Conservation (phyloP, 257 asterid species). For the Sherardia arvensis region DNA sequence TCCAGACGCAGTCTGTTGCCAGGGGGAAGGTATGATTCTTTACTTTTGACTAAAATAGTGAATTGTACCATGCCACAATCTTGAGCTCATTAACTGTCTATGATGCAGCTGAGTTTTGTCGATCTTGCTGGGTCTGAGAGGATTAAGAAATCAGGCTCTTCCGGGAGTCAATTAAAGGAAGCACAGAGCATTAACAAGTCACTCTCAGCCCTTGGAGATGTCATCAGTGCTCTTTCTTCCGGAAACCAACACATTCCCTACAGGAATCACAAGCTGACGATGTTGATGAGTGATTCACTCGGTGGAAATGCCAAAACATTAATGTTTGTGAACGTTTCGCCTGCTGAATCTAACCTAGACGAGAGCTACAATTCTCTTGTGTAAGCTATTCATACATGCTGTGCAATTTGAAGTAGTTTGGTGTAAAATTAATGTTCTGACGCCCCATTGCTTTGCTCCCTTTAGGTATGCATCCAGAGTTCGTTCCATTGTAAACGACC, state of each 20-base stretch:
- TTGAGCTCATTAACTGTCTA: background rate
- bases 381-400: constrained; percentile 28
- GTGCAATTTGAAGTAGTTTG: background rate
- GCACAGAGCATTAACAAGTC: constrained; percentile 97
- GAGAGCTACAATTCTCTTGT: constrained; percentile 87
- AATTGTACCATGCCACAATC: background rate
- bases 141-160: constrained; percentile 86
- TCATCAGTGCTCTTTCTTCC: constrained; percentile 80
- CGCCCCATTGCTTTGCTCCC: background rate
- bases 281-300: constrained; percentile 96
- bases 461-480: constrained; percentile 91
- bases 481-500: constrained; percentile 80
- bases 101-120: constrained; percentile 81
- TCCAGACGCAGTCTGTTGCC: constrained; percentile 85
- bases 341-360: constrained; percentile 87
- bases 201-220: constrained; percentile 96
- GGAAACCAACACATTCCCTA: constrained; percentile 89
- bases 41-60: background rate
- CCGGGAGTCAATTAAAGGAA: constrained; percentile 81
- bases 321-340: constrained; percentile 91
- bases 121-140: constrained; percentile 99
- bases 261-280: constrained; percentile 91
- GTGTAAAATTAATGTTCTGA: background rate
- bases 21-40: constrained; percentile 77
- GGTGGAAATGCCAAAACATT: constrained; percentile 98